Base-by-base conservation (phyloP, 108 stramenopile species). In the Discostella stelligeroides region DNA sequence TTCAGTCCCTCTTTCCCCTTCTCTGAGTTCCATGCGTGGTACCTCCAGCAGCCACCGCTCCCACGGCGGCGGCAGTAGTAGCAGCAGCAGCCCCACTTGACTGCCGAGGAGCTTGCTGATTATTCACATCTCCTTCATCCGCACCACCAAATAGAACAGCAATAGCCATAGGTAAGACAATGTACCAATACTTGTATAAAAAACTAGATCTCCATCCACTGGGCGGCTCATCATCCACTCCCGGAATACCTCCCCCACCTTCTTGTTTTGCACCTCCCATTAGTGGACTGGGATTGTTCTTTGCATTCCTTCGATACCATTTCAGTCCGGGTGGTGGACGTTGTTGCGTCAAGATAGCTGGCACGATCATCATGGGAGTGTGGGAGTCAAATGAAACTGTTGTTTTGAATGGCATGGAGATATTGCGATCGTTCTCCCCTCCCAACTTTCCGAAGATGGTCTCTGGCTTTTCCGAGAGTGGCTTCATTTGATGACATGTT, bases 151-250 rank as follows among this genome's bases (percentile, higher is more conserved):
- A 78, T 11, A 90, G 66, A 18, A 75, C 71, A 49, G 83, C 63
- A 7, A 94, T 53, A 6, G 82, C 56, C 49, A 94, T 53, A 4
- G 92, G 90, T 54, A 91, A 23, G 11, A 91, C 66, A 61, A 94
- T 85, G 60, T 94, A 94, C 92, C 92, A 94, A 66, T 94, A 94
- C 61, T 70, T 70, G 23, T 71, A 72, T 53, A 91, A 66, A 45
- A 85, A 89, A 20, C 80, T 72, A 17, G 78, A 63, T 76, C 60
- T 42, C 46, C 66, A 60, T 49, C 43, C 66, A 60, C 74, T 30
- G 66, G 71, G 45, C 49, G 46, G 50, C 49, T 77, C 76, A 12
- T 77, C 76, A 23, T 62, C 66, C 43, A 59, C 60, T 13, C 75
- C 82, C 10, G 62, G 43, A 17, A 41, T 60, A 0, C 66, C 68